Conservation (phyloP, 1,284 basidiomycete genomes). For the Laetiporus sulphureus region DNA sequence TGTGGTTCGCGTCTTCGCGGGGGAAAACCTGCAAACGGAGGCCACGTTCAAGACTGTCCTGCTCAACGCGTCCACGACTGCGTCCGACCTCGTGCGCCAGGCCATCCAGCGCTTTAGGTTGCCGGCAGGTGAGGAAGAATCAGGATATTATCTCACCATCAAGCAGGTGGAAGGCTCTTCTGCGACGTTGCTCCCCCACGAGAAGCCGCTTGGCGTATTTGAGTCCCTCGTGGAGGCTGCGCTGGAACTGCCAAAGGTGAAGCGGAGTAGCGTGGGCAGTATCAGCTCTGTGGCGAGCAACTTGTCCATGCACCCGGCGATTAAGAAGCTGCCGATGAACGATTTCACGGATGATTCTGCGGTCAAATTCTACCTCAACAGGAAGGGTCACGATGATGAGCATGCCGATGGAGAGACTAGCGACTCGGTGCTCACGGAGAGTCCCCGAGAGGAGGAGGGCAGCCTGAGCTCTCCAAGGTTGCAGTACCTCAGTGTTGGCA, state of each 20-base stretch:
- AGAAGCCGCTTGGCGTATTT: slow-evolving; percentile 84
- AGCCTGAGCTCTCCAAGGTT: slow-evolving; percentile 18
- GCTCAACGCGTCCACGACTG: slow-evolving; percentile 81
- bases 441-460: slow-evolving; percentile 22
- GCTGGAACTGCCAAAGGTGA: slow-evolving; percentile 80
- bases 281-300: slow-evolving; percentile 91
- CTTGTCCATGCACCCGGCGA: slow-evolving; percentile 89
- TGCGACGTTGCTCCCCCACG: slow-evolving; percentile 60
- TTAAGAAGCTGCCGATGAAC: slow-evolving; percentile 88
- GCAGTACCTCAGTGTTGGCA: slow-evolving; percentile 40
- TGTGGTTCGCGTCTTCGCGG: slow-evolving; percentile 93
- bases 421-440: slow-evolving; percentile 43
- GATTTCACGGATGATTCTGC: slow-evolving; percentile 96
- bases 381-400: slow-evolving; percentile 33
- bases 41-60: slow-evolving; percentile 98
- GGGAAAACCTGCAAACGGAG: slow-evolving; percentile 81
- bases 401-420: slow-evolving; percentile 37
- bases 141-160: slow-evolving; percentile 86
- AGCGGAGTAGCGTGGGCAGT: slow-evolving; percentile 87
- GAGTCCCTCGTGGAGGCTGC: slow-evolving; percentile 76
- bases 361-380: slow-evolving; percentile 93
- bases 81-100: slow-evolving; percentile 82
- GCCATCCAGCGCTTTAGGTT: slow-evolving; percentile 91
- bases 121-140: slow-evolving; percentile 52
- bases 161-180: slow-evolving; percentile 88